These are phyloP conservation scores for Metschnikowia drakensbergensis DNA, from an alignment of 805 yeast genomes.

Conservation along the genomic window DNA sequence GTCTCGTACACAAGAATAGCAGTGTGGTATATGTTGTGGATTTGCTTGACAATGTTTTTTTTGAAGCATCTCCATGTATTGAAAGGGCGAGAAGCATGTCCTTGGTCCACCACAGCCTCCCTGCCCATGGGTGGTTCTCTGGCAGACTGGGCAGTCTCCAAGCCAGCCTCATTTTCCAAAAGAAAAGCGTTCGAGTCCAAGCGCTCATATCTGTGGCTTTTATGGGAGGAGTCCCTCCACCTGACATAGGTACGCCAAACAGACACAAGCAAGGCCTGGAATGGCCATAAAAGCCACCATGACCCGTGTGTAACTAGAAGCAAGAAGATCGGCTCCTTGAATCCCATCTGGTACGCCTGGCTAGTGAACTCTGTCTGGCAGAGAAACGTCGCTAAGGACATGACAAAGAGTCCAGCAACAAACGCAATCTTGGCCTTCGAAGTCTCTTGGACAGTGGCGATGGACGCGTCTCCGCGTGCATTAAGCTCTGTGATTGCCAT, in stretches of 20 bases:
- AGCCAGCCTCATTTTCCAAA: slow-evolving; percentile 18
- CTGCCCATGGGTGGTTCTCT: slow-evolving; percentile 10
- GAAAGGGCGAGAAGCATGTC: slow-evolving; percentile 7
- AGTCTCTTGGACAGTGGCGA: slow-evolving; percentile 22
- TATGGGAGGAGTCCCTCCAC: slow-evolving; percentile 11
- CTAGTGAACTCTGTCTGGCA: slow-evolving; percentile 78
- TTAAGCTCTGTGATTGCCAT: slow-evolving; percentile 37
- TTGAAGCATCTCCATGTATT: slow-evolving; percentile 28
- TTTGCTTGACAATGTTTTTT: slow-evolving; percentile 37
- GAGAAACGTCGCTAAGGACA: slow-evolving; percentile 56
- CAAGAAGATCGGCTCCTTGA: slow-evolving; percentile 65
- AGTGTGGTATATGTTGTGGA: slow-evolving; percentile 44
- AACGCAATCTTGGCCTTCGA: slow-evolving; percentile 38
- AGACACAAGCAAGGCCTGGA: slow-evolving; percentile 53
- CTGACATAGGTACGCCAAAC: slow-evolving; percentile 40
- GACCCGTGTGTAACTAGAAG: slow-evolving; percentile 71
- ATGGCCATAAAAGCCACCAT: slow-evolving; percentile 72
- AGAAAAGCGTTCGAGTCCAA: slow-evolving; percentile 29
- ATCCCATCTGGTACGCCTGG: slow-evolving; percentile 55
- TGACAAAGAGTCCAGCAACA: slow-evolving; percentile 30
- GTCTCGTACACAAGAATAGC: slow-evolving; percentile 41
- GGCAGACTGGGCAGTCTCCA: slow-evolving; percentile 6
- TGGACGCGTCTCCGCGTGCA: slow-evolving; percentile 20
- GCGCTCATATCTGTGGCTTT: slow-evolving; percentile 24
- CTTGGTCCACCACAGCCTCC: slow-evolving; percentile 2